Base-by-base conservation (phyloP, 2,329 filamentous ascomycete genomes). In the Parastagonospora avenae region DNA sequence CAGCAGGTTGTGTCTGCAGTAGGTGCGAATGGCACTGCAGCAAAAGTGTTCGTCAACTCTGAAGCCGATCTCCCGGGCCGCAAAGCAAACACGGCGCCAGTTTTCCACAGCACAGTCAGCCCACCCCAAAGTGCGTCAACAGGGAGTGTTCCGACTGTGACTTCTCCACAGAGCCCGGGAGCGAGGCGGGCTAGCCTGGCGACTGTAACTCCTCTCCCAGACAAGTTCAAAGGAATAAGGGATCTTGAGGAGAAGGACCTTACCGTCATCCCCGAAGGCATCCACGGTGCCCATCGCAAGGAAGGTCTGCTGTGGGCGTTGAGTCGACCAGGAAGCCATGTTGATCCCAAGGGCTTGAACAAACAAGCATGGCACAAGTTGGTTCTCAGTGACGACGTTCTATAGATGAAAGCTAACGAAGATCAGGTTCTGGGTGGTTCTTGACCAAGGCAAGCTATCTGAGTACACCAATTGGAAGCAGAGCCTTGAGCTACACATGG, bases 391-490 rank as follows among this genome's bases (percentile, higher is more conserved):
- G 7, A 2, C 4, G 11, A n/a, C 30, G 19, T 16, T 14, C 14
- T 30, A 15, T 8, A 16, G 35, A 29, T n/a, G 10, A 41, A 46
- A 31, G 31, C 62, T 79, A 62, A 78, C 49, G 12, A 33, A 38
- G 15, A 14, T 24, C 63, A 95, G 92, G 70, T 99, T 97, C 76
- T 99, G 94, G 94, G 95, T 99, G 58, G 94, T 99, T 2, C 81
- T 99, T 38, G 95, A 97, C 71, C 92, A 96, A 74, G 94, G 94
- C 19, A 96, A 94, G 71, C 82, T 99, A 12, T 97, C 93, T 1
- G 94, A 99, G 70, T 99, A 99, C 75, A 96, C 92, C 71, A 97
- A 99, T 73, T 99, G 94, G 94, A 99, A 99, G 76, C 91, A 99
- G 72, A 93, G 86, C 72, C 83, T 99, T 19, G 94, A 99, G 74